These are phyloP conservation scores for Barbarea vulgaris DNA, from an alignment of 345 rosid species.

Conservation along the genomic window DNA sequence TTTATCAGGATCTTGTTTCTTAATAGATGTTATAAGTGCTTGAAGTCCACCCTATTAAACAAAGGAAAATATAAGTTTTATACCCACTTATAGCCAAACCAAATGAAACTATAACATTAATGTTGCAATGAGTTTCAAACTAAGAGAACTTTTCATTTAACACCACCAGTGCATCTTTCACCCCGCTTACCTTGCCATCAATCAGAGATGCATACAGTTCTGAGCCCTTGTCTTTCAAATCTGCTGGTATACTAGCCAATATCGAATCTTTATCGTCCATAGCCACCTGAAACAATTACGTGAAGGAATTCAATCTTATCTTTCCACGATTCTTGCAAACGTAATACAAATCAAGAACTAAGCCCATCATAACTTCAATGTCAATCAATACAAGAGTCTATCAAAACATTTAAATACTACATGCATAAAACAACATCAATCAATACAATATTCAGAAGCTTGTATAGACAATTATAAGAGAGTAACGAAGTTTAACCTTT, in stretches of 20 bases:
- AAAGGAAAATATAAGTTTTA: slow-evolving; percentile 1
- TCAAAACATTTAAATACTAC: not conserved
- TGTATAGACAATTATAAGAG: not conserved
- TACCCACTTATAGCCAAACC: not conserved
- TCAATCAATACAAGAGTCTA: not conserved
- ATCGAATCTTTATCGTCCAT: slow-evolving; percentile 71
- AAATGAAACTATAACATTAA: slow-evolving; percentile 11
- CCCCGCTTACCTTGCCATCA: slow-evolving; percentile 70
- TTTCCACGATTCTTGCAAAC: not conserved
- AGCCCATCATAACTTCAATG: not conserved
- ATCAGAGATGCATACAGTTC: slow-evolving; percentile 62
- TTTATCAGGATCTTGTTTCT: slow-evolving; percentile 91
- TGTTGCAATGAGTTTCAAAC: not conserved
- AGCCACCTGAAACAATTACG: slow-evolving; percentile 60
- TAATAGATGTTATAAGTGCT: slow-evolving; percentile 65
- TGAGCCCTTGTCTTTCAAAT: slow-evolving; percentile 73
- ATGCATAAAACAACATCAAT: not conserved
- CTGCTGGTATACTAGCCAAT: slow-evolving; percentile 72
- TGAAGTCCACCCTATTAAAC: slow-evolving; percentile 78
- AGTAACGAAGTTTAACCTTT: slow-evolving; percentile 49
- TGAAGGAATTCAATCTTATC: not conserved
- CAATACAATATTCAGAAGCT: not conserved
- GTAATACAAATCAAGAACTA: not conserved
- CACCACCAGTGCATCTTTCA: not conserved
- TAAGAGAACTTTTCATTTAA: not conserved